These are phyloP conservation scores for Kodamaea neixiangensis DNA, from an alignment of 805 yeast species.

Conservation along the genomic window DNA sequence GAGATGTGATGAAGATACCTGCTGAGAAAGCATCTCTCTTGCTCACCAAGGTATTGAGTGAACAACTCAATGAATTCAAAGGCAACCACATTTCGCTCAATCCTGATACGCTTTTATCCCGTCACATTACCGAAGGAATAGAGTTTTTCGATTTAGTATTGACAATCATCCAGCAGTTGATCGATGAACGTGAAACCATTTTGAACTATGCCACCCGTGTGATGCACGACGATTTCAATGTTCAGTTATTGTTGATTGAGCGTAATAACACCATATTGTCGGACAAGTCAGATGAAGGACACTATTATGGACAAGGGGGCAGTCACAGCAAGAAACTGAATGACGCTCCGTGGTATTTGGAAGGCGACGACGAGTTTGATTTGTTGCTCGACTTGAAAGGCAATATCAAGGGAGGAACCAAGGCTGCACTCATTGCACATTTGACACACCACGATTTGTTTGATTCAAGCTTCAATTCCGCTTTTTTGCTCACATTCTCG, in stretches of 20 bases:
- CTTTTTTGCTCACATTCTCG: conserved; percentile 73
- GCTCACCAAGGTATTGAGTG: conserved; percentile 48
- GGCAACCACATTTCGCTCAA: conserved; percentile 39
- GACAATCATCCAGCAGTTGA: conserved; percentile 53
- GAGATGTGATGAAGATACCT: conserved; percentile 38
- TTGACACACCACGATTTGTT: conserved; percentile 70
- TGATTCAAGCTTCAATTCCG: conserved; percentile 63
- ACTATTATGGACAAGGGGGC: conserved; percentile 27
- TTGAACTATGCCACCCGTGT: conserved; percentile 74
- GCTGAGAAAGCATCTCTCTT: conserved; percentile 52
- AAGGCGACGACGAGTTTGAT: conserved; percentile 63
- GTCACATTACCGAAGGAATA: conserved; percentile 37
- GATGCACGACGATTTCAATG: conserved; percentile 71
- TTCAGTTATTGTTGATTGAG: conserved; percentile 54
- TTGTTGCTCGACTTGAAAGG: conserved; percentile 65
- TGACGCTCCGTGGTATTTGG: conserved; percentile 71
- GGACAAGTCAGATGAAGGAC: conserved; percentile 39
- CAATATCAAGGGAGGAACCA: conserved; percentile 79
- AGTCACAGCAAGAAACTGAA: conserved; percentile 34
- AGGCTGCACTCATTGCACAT: conserved; percentile 75
- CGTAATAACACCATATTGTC: conserved; percentile 43
- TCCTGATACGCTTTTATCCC: conserved; percentile 41
- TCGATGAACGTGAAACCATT: conserved; percentile 70
- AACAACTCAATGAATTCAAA: conserved; percentile 42
- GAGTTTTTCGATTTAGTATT: conserved; percentile 37